Conservation (phyloP, 2,329 filamentous ascomycete genomes). For the Tolypocladium paradoxum region DNA sequence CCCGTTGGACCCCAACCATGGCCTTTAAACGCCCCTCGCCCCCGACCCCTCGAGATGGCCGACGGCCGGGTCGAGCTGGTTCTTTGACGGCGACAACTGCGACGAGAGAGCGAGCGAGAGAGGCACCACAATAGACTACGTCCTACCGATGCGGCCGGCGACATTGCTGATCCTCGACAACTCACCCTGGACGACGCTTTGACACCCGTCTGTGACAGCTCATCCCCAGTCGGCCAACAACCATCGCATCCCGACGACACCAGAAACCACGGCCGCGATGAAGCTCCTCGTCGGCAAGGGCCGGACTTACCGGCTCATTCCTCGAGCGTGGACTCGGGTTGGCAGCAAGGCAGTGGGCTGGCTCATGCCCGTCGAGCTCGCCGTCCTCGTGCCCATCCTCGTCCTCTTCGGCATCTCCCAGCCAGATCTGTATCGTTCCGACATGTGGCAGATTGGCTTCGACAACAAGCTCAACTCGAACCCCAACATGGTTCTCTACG, state of each 20-base stretch:
- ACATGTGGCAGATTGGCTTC: constrained; percentile 62
- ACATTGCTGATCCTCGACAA: neutral
- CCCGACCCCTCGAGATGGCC: neutral
- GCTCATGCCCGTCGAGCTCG: constrained; percentile 56
- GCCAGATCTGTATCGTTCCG: constrained; percentile 60
- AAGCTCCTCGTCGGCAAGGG: constrained; percentile 9
- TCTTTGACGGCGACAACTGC: neutral
- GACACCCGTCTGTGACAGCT: too few species aligned
- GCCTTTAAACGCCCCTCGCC: constrained; percentile 15
- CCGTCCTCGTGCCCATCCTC: constrained; percentile 52
- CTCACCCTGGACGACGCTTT: neutral
- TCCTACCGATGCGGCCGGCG: neutral
- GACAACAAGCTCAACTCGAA: constrained; percentile 65
- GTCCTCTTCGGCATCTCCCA: constrained; percentile 64
- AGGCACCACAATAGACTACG: neutral
- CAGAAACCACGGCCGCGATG: constrained; percentile 8
- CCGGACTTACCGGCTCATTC: constrained; percentile 42
- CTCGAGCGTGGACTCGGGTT: constrained; percentile 43
- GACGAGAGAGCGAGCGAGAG: neutral
- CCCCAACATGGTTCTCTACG: constrained; percentile 58
- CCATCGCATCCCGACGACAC: neutral
- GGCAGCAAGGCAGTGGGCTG: constrained; percentile 45
- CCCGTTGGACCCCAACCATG: constrained; percentile 1
- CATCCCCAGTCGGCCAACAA: neutral
- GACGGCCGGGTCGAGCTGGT: neutral